phyloP scores from a whole-genome alignment of 306 rosid genomes.

The Delonix regia region DNA sequence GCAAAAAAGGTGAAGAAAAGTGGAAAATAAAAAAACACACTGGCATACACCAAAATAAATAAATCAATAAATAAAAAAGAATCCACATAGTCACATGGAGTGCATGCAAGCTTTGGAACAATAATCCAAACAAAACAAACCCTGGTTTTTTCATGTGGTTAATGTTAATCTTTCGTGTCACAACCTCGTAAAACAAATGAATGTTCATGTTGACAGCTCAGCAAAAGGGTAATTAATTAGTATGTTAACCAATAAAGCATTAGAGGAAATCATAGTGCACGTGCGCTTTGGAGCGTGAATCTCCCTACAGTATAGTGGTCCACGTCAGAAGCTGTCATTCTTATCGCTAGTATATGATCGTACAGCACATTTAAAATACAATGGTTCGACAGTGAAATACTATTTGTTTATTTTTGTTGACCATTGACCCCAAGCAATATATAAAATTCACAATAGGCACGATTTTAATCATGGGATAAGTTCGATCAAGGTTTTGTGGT shows the following conservation, averaged over 20 bases:
- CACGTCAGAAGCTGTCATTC: conserved; percentile 27
- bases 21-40: not conserved
- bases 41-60: not conserved
- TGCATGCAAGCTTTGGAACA: conserved; percentile 32
- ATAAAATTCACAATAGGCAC: not conserved
- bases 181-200: not conserved
- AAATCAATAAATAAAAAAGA: not conserved
- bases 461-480: not conserved
- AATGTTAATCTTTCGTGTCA: conserved; percentile 8
- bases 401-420: not conserved
- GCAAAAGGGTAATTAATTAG: no score
- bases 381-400: not conserved
- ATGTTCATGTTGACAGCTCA: no score
- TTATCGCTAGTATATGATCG: not conserved
- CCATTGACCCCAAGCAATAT: conserved; percentile 27
- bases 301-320: no score
- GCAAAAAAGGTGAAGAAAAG: not conserved
- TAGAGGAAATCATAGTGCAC: no score
- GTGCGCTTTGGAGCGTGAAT: no score
- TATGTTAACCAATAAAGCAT: no score
- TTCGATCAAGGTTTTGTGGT: not conserved
- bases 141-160: conserved; percentile 27
- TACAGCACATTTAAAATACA: not conserved
- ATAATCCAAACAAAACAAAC: conserved; percentile 29
- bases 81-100: conserved; percentile 16